phyloP scores from a whole-genome alignment of 2,329 filamentous ascomycete genomes.

The Dissoconium aciculare region DNA sequence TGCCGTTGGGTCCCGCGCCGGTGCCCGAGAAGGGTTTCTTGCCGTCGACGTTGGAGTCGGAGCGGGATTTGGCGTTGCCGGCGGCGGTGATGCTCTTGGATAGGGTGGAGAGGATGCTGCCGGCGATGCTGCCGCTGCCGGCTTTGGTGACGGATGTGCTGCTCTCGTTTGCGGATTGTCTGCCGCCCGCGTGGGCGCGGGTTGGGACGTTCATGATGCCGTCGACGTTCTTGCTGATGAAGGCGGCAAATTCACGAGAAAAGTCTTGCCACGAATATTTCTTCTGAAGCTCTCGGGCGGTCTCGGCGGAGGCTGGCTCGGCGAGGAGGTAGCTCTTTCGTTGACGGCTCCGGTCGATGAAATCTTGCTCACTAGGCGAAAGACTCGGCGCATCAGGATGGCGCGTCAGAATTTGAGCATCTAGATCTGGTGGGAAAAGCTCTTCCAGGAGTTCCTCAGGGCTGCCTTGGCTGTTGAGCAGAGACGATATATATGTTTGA shows the following conservation, averaged over 20 bases:
- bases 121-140: conserved; percentile 3
- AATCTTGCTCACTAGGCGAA: conserved; percentile 44
- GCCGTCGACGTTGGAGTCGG: not conserved
- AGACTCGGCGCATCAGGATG: conserved; percentile 39
- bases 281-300: conserved; percentile 36
- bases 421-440: conserved; percentile 44
- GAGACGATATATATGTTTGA: conserved; percentile 49
- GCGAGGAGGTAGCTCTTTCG: conserved; percentile 43
- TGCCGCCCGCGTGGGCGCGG: conserved; percentile 11
- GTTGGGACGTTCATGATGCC: conserved; percentile 22
- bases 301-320: conserved; percentile 29
- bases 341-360: conserved; percentile 39
- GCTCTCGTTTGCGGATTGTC: not conserved
- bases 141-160: conserved; percentile 1
- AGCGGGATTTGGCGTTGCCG: conserved; percentile 2
- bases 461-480: conserved; percentile 40
- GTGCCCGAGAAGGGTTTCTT: not conserved
- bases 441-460: conserved; percentile 44
- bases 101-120: conserved; percentile 4
- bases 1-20: too few relatives aligned
- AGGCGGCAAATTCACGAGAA: conserved; percentile 41
- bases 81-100: conserved; percentile 3
- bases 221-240: conserved; percentile 45
- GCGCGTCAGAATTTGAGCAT: conserved; percentile 37
- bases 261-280: conserved; percentile 52